Percentiles rank a stretch among this genome's conserved stretches.
phyloP scores from a whole-genome alignment of 108 stramenopile species.

The Nitzschia sp. region DNA sequence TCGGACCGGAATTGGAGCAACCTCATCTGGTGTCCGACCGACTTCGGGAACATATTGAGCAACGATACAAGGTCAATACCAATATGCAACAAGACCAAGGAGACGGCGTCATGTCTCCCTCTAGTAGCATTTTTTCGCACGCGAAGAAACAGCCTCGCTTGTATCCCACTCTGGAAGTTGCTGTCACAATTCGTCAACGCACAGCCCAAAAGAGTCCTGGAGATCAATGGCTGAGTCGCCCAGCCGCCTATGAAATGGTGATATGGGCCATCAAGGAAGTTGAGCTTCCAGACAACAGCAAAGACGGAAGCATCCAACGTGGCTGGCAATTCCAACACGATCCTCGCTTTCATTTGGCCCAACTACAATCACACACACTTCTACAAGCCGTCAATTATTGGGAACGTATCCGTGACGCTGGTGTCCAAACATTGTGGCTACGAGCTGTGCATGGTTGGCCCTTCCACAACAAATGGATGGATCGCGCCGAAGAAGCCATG shows the following conservation, averaged over 20 bases:
- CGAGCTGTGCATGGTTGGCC: slow-evolving; percentile 69
- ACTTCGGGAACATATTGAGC: slow-evolving; percentile 4
- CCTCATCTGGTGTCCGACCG: slow-evolving; percentile 5
- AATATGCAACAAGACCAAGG: neutral
- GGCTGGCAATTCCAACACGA: slow-evolving; percentile 64
- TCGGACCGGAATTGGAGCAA: slow-evolving; percentile 41
- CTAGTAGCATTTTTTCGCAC: neutral
- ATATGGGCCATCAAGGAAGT: slow-evolving; percentile 20
- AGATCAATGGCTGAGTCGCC: slow-evolving; percentile 58
- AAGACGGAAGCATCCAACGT: neutral
- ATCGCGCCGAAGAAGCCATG: slow-evolving; percentile 25
- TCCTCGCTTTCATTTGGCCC: slow-evolving; percentile 63
- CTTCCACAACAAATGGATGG: slow-evolving; percentile 28
- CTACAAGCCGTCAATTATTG: slow-evolving; percentile 24
- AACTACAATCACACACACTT: slow-evolving; percentile 52
- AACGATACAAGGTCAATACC: slow-evolving; percentile 3
- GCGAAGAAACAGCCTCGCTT: slow-evolving; percentile 13
- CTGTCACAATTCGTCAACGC: slow-evolving; percentile 43
- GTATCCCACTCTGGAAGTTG: slow-evolving; percentile 41
- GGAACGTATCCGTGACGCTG: neutral
- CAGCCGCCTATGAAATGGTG: slow-evolving; percentile 67
- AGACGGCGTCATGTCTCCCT: neutral
- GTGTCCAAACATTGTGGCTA: slow-evolving; percentile 13
- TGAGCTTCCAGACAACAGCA: neutral
- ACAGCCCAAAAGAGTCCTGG: slow-evolving; percentile 57